Evolutionary conservation across 805 yeast genomes (phyloP), one percentile per base, ranked within the genome.

Genomic region (Monosporozyma unispora): DNA sequence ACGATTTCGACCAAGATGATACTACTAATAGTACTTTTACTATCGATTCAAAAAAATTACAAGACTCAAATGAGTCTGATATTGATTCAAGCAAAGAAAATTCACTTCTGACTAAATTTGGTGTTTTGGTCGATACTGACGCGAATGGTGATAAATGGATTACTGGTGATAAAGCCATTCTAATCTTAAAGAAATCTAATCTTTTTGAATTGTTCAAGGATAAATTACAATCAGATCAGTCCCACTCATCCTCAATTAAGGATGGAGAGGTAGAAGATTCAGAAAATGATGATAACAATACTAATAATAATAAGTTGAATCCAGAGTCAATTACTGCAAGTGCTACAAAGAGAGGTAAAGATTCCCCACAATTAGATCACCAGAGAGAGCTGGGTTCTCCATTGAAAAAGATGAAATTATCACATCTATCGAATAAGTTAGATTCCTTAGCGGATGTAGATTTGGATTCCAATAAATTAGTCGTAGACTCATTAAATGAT

Each of bases 121-220:
- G 58, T 14, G 51, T 63, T 14, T 48, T 57, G 21, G 61, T 61
- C 12, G 64, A 61, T 21, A 60, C 63, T 8, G 61, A 60, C 47
- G 51, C 50, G 8, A 55, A 51, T 18, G 65, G 62, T 11, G 54
- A 55, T 14, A 57, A 58, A 53, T 63, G 67, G 69, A 62, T 63
- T 28, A 58, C 63, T 9, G 48, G 54, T 4, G 63, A 57, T 6
- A 62, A 63, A 48, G 60, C 64, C 3, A 46, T 46, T 19, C 55
- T 60, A 29, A 28, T 62, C 23, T 42, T 61, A 42, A 51, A 54
- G n/a, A 39, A 53, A 45, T 47, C 61, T 18, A 48, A 54, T n/a
- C 8, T 62, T 10, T 50, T 47, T 10, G 53, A 54, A 21, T 25
- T 54, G 35, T 62, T 59, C 28, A 49, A 52, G 27, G 56, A 51